These are phyloP conservation scores for Globisporangium carolinianum DNA, from an alignment of 352 stramenopile species.

Conservation along the genomic window DNA sequence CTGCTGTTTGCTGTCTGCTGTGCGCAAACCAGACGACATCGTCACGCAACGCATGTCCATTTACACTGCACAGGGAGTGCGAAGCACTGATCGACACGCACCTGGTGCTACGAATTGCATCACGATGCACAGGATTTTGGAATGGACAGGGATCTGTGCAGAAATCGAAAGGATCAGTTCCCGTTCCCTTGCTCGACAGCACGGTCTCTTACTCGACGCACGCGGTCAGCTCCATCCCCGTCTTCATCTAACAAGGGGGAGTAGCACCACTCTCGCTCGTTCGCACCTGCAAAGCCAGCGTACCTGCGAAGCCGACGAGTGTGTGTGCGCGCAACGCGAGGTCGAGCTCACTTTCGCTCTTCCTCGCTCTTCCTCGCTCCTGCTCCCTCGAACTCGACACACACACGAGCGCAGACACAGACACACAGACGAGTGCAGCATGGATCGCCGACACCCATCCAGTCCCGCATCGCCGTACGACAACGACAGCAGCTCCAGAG, in stretches of 20 bases:
- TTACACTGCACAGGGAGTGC: too few relatives aligned
- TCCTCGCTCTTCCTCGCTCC: neutral
- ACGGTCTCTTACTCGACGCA: neutral
- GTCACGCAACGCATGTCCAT: too few relatives aligned
- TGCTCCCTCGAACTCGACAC: neutral
- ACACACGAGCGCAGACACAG: neutral
- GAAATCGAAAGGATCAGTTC: neutral
- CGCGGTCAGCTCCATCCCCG: constrained; percentile 4
- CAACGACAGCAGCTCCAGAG: constrained; percentile 1
- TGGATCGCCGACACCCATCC: constrained; percentile 2
- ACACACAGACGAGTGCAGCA: neutral
- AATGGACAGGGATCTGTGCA: too few relatives aligned
- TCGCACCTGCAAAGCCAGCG: neutral
- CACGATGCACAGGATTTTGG: too few relatives aligned
- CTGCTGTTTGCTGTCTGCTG: too few relatives aligned
- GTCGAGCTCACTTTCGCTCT: constrained; percentile 4
- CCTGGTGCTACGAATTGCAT: too few relatives aligned
- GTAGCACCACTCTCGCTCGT: constrained; percentile 5
- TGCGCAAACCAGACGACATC: too few relatives aligned
- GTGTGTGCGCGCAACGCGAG: too few relatives aligned
- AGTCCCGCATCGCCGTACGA: neutral
- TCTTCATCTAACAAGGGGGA: constrained; percentile 13
- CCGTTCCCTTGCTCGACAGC: neutral
- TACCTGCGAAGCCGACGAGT: neutral
- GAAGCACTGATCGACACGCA: too few relatives aligned